These are phyloP conservation scores for Eutypa lata DNA, from an alignment of 2,329 filamentous ascomycete genomes.

Conservation along the genomic window DNA sequence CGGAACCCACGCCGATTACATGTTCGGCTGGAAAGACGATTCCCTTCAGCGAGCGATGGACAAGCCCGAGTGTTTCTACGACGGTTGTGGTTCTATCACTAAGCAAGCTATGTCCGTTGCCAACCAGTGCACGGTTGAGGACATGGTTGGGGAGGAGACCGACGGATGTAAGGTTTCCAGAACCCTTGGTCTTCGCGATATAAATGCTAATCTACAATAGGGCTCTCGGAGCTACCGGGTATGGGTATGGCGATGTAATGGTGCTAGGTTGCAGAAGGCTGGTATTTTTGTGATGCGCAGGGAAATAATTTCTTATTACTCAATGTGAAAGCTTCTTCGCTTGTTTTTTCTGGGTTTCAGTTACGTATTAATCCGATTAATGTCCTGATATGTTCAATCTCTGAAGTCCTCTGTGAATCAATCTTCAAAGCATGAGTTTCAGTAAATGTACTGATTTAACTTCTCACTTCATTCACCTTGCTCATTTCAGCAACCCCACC, in stretches of 20 bases:
- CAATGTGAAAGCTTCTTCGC: no score
- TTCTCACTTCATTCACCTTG: no score
- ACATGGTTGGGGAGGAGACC: slow-evolving; percentile 20
- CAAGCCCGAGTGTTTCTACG: slow-evolving; percentile 36
- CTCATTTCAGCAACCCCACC: no score
- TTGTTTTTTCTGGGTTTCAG: no score
- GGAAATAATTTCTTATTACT: no score
- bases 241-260: not conserved
- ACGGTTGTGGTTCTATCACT: slow-evolving; percentile 21
- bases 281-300: no score
- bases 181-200: not conserved
- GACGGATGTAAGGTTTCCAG: slow-evolving; percentile 24
- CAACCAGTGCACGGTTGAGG: slow-evolving; percentile 21
- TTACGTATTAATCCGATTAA: no score
- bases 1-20: slow-evolving; percentile 34
- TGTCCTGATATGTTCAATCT: no score
- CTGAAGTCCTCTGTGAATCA: no score
- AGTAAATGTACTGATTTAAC: no score
- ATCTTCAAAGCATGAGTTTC: no score
- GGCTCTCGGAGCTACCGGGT: slow-evolving; percentile 12
- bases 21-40: slow-evolving; percentile 32
- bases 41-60: slow-evolving; percentile 28
- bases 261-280: no score
- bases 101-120: slow-evolving; percentile 22
- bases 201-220: slow-evolving; percentile 8